Evolutionary conservation across 2,329 filamentous ascomycete species (phyloP).

Genomic region (Sporothrix globosa): DNA sequence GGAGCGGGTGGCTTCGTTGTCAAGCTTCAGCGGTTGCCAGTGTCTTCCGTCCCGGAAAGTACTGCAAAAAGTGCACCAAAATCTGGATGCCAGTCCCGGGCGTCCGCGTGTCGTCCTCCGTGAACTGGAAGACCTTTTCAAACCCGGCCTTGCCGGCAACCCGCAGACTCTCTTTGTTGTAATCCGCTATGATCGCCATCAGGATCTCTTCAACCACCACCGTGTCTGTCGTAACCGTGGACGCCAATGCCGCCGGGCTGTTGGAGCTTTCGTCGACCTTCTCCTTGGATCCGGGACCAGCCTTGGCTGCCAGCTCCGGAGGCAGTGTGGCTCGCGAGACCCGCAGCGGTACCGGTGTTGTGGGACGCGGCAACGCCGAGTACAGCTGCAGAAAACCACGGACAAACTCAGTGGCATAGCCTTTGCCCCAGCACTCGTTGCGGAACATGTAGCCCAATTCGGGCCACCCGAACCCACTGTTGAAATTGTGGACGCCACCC

Average conservation of each 20-base stretch:
- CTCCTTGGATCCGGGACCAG: conserved; percentile 22
- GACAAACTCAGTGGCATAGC: conserved; percentile 61
- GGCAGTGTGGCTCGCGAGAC: conserved; percentile 48
- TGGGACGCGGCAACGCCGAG: conserved; percentile 54
- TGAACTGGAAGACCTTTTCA: conserved; percentile 49
- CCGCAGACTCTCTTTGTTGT: conserved; percentile 57
- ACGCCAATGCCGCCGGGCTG: neutral
- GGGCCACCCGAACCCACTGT: conserved; percentile 55
- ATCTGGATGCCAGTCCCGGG: conserved; percentile 23
- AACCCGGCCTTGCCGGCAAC: conserved; percentile 63
- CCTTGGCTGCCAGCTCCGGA: conserved; percentile 24
- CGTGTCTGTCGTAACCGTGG: conserved; percentile 26
- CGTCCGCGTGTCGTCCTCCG: conserved; percentile 38
- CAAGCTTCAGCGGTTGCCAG: neutral
- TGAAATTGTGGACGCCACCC: conserved; percentile 49
- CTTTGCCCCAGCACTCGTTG: conserved; percentile 58
- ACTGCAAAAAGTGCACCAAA: conserved; percentile 38
- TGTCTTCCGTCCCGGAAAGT: conserved; percentile 33
- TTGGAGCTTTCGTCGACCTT: conserved; percentile 34
- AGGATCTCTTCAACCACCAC: conserved; percentile 47
- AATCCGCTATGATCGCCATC: conserved; percentile 52
- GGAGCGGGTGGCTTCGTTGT: neutral
- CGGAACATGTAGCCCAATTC: conserved; percentile 62
- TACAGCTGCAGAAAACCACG: conserved; percentile 52
- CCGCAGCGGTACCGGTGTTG: conserved; percentile 43